Conservation (phyloP, 164 flowering plant species). For the Nelumbo lutea region DNA sequence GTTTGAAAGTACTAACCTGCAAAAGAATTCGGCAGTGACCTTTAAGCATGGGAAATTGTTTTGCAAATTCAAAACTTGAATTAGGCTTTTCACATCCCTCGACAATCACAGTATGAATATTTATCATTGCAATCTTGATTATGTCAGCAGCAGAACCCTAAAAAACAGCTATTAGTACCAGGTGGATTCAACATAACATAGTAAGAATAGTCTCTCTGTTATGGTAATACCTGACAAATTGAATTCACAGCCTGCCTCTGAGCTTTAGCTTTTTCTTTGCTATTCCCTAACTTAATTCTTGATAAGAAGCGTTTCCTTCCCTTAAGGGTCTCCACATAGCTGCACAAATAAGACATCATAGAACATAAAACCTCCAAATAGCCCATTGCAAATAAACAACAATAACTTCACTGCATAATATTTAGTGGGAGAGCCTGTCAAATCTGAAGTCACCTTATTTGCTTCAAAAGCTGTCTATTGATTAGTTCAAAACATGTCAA, state of each 20-base stretch:
- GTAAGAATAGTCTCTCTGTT: not conserved
- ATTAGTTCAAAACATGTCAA: not conserved
- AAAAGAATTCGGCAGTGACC: constrained; percentile 79
- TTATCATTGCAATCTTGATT: constrained; percentile 94
- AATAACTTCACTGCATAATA: not conserved
- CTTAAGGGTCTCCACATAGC: constrained; percentile 74
- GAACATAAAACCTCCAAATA: not conserved
- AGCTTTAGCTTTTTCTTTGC: constrained; percentile 88
- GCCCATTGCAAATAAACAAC: not conserved
- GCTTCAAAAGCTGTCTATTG: not conserved
- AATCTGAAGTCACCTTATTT: not conserved
- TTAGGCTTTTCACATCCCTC: constrained; percentile 31
- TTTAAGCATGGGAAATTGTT: constrained; percentile 49
- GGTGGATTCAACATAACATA: not conserved
- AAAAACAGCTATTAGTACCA: constrained; percentile 15
- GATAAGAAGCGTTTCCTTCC: constrained; percentile 88
- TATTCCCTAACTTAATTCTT: constrained; percentile 73
- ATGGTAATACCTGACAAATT: constrained; percentile 72
- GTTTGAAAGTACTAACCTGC: constrained; percentile 50
- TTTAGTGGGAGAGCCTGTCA: not conserved
- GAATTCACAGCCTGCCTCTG: constrained; percentile 98
- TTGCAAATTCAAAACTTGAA: constrained; percentile 20
- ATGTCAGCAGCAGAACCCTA: constrained; percentile 99
- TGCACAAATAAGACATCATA: constrained; percentile 17
- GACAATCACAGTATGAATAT: constrained; percentile 53